Conservation (phyloP, 2,329 filamentous ascomycete species). For the Paradendryphiella salina region DNA sequence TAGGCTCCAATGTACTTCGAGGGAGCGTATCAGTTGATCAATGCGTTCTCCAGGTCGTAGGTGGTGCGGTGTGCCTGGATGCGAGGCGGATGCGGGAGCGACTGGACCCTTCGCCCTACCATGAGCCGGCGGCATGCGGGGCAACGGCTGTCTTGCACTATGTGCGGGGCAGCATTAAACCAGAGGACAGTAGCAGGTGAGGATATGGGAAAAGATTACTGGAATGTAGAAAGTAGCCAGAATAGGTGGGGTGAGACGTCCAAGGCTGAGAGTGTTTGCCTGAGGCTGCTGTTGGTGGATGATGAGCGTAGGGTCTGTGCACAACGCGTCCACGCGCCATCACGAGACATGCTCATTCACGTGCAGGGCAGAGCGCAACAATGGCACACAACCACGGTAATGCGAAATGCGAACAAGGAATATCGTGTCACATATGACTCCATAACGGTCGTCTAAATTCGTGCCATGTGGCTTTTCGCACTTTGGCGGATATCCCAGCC, state of each 20-base stretch:
- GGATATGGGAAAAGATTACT: neutral
- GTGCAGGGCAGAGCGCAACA: neutral
- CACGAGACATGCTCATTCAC: slow-evolving; percentile 22
- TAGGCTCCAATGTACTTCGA: slow-evolving; percentile 31
- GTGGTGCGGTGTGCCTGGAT: slow-evolving; percentile 21
- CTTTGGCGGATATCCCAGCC: slow-evolving; percentile 41
- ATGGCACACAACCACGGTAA: neutral
- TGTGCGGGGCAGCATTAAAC: neutral
- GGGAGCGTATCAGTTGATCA: slow-evolving; percentile 17
- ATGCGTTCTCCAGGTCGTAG: slow-evolving; percentile 20
- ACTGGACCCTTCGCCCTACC: slow-evolving; percentile 9
- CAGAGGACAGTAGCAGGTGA: neutral
- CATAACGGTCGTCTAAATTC: slow-evolving; percentile 35
- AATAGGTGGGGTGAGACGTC: neutral
- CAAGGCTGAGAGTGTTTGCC: slow-evolving; percentile 28
- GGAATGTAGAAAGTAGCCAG: neutral
- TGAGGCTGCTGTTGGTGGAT: slow-evolving; percentile 25
- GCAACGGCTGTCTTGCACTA: neutral
- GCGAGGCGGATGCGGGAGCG: slow-evolving; percentile 9
- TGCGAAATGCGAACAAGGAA: slow-evolving; percentile 1
- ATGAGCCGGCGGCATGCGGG: slow-evolving; percentile 7
- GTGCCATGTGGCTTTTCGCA: slow-evolving; percentile 39
- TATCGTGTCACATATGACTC: slow-evolving; percentile 19
- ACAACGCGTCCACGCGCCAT: slow-evolving; percentile 23
- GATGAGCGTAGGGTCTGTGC: slow-evolving; percentile 18